A percentile compares a stretch with the other conserved stretches of the same genome.
Evolutionary conservation across 257 asterid genomes (phyloP).

Genomic region (Rehmannia glutinosa): DNA sequence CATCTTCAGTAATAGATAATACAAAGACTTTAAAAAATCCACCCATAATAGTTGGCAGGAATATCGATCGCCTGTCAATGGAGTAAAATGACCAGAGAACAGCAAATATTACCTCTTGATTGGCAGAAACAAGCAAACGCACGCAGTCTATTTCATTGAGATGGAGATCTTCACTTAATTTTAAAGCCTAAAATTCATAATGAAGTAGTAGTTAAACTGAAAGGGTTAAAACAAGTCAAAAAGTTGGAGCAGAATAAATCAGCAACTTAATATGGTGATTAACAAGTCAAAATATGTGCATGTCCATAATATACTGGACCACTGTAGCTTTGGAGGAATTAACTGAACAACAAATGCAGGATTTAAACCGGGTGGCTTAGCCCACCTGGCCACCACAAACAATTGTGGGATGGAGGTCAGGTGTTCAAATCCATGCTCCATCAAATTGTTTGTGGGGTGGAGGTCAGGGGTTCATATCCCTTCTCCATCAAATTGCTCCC

Average conservation of each 20-base stretch:
- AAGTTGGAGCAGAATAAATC: conserved; percentile 2
- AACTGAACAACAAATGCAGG: conserved; percentile 9
- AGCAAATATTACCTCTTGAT: conserved; percentile 72
- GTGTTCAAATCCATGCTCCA: no score
- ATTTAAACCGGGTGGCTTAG: no score
- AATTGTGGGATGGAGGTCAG: no score
- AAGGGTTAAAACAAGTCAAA: conserved; percentile 8
- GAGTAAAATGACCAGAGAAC: background rate
- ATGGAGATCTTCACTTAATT: conserved; percentile 92
- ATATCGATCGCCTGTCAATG: background rate
- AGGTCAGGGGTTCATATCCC: no score
- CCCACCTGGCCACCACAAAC: no score
- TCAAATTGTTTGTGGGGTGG: no score
- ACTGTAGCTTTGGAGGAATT: background rate
- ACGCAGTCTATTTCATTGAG: conserved; percentile 91
- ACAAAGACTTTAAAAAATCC: background rate
- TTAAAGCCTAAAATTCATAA: conserved; percentile 57
- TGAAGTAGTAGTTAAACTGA: conserved; percentile 19
- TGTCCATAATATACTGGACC: background rate
- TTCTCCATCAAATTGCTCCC: no score
- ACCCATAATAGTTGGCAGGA: background rate
- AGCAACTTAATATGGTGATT: background rate
- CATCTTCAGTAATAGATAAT: background rate
- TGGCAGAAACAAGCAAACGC: conserved; percentile 74
- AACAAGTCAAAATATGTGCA: background rate